A percentile compares a stretch with the other conserved stretches of the same genome.
These are phyloP conservation scores for Mycena amicta DNA, from an alignment of 768 basidiomycete species.

Conservation along the genomic window DNA sequence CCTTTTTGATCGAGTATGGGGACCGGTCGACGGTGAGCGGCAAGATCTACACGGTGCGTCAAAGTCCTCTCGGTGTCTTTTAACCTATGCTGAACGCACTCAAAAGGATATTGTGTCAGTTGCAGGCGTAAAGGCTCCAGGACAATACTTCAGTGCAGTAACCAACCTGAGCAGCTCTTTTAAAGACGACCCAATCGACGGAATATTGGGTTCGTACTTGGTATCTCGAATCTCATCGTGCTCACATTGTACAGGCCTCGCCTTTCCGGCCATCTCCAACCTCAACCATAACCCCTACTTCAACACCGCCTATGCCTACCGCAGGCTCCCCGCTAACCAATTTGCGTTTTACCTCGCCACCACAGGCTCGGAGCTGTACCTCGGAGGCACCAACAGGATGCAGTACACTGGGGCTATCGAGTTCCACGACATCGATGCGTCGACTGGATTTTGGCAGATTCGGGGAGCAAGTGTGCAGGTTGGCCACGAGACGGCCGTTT, in stretches of 20 bases:
- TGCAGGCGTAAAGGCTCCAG: slow-evolving; percentile 17
- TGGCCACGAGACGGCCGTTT: neutral
- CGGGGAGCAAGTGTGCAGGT: slow-evolving; percentile 12
- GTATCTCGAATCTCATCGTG: too few relatives aligned
- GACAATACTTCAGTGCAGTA: slow-evolving; percentile 34
- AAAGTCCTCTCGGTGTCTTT: too few relatives aligned
- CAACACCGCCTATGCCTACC: slow-evolving; percentile 40
- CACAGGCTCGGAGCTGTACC: slow-evolving; percentile 45
- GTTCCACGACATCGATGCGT: slow-evolving; percentile 28
- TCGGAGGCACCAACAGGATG: slow-evolving; percentile 49
- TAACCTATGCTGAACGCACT: neutral
- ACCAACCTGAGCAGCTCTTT: slow-evolving; percentile 33
- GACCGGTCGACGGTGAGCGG: slow-evolving; percentile 46
- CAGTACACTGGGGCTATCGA: slow-evolving; percentile 46
- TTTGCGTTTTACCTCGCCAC: slow-evolving; percentile 48
- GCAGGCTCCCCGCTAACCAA: slow-evolving; percentile 30
- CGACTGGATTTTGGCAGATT: slow-evolving; percentile 29
- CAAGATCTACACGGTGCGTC: slow-evolving; percentile 34
- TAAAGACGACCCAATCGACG: slow-evolving; percentile 11
- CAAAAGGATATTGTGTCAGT: slow-evolving; percentile 3
- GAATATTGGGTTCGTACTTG: slow-evolving; percentile 26
- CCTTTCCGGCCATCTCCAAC: slow-evolving; percentile 33
- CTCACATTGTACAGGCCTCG: too few relatives aligned
- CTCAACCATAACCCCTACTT: slow-evolving; percentile 37
- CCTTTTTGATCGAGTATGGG: slow-evolving; percentile 42